phyloP scores from a whole-genome alignment of 2,329 filamentous ascomycete genomes.

The Pseudogymnoascus sp. region DNA sequence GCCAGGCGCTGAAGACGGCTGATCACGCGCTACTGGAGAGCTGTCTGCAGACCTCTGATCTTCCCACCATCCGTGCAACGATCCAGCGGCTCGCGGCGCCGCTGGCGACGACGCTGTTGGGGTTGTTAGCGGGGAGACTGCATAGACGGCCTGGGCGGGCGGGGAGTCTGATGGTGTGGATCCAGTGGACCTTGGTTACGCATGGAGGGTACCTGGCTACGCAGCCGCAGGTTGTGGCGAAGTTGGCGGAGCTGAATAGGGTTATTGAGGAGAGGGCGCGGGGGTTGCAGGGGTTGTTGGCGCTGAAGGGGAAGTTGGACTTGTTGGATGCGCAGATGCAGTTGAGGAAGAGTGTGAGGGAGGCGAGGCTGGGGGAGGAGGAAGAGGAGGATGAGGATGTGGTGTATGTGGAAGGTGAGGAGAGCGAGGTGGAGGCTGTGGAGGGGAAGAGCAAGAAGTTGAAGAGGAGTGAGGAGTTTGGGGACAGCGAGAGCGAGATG shows the following conservation, averaged over 20 bases:
- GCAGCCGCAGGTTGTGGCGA: slow-evolving; percentile 73
- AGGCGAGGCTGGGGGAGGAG: slow-evolving; percentile 30
- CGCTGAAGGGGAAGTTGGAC: slow-evolving; percentile 90
- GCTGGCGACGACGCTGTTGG: slow-evolving; percentile 69
- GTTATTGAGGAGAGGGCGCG: slow-evolving; percentile 81
- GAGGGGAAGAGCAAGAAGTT: slow-evolving; percentile 39
- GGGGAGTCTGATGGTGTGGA: slow-evolving; percentile 85
- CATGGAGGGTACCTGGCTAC: slow-evolving; percentile 87
- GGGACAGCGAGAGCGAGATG: slow-evolving; percentile 24
- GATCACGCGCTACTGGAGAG: slow-evolving; percentile 85
- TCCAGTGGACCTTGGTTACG: slow-evolving; percentile 87
- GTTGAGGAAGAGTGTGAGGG: slow-evolving; percentile 63
- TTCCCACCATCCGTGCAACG: slow-evolving; percentile 72
- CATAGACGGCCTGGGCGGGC: slow-evolving; percentile 82
- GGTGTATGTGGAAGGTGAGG: slow-evolving; percentile 76
- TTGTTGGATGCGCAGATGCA: slow-evolving; percentile 88
- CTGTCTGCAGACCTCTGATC: slow-evolving; percentile 74
- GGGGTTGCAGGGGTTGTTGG: slow-evolving; percentile 71
- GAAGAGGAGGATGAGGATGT: slow-evolving; percentile 48
- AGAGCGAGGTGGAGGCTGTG: slow-evolving; percentile 50
- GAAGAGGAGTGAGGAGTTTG: slow-evolving; percentile 18
- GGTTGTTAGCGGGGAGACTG: slow-evolving; percentile 77
- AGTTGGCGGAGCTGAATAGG: slow-evolving; percentile 70
- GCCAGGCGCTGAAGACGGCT: slow-evolving; percentile 87
- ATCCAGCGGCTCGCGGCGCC: slow-evolving; percentile 84